Evolutionary conservation across 495 filamentous ascomycete genomes (phyloP).

Genomic region (Penicillium soppii): DNA sequence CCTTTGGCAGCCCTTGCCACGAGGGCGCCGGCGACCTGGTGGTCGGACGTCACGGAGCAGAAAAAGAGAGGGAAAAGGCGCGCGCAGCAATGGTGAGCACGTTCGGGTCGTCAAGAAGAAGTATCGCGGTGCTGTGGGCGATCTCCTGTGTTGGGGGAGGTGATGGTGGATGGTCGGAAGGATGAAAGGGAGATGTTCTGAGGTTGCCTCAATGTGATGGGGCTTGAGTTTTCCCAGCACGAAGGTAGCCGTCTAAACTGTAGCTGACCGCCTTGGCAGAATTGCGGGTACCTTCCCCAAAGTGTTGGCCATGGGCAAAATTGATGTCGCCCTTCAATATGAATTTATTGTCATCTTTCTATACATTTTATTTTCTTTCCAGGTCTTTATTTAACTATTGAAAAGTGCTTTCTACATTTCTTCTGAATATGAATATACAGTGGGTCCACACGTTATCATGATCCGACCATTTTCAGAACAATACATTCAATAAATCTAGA

Average conservation of each 20-base stretch:
- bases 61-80: conserved; percentile 29
- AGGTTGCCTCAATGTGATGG: conserved; percentile 44
- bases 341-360: no score
- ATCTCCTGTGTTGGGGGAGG: conserved; percentile 35
- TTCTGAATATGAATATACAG: no score
- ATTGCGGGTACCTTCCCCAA: conserved; percentile 5
- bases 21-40: conserved; percentile 51
- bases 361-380: no score
- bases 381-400: no score
- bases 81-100: conserved; percentile 27
- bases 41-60: conserved; percentile 41
- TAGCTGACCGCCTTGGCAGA: conserved; percentile 8
- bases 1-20: conserved; percentile 56
- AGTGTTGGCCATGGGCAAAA: neutral
- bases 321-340: no score
- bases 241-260: conserved; percentile 23
- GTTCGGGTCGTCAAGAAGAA: conserved; percentile 20
- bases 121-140: conserved; percentile 47
- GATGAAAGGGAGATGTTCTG: conserved; percentile 46
- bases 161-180: conserved; percentile 35
- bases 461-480: no score
- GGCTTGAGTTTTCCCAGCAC: conserved; percentile 47
- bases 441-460: no score
- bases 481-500: no score
- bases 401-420: no score